Evolutionary conservation across 495 filamentous ascomycete genomes (phyloP).

Genomic region (Aspergillus affinis): DNA sequence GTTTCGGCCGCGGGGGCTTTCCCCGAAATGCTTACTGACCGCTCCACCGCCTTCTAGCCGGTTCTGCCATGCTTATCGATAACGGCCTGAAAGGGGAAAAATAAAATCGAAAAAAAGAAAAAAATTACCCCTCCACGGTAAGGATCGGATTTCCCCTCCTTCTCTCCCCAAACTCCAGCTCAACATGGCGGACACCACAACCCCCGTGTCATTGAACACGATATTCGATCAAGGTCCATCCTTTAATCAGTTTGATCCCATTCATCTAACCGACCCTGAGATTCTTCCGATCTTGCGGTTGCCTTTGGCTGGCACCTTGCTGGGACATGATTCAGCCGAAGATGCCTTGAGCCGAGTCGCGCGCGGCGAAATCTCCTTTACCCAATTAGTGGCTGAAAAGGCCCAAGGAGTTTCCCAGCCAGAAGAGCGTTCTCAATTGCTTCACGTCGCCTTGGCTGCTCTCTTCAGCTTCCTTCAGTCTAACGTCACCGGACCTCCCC

Average conservation of each 20-base stretch:
- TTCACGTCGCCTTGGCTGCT: constrained; percentile 66
- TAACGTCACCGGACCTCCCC: constrained; percentile 85
- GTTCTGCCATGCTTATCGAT: neutral
- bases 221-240: constrained; percentile 33
- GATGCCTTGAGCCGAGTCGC: constrained; percentile 27
- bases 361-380: constrained; percentile 36
- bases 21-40: neutral
- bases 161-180: neutral
- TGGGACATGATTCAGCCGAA: constrained; percentile 33
- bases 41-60: neutral
- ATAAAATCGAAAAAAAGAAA: neutral
- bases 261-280: constrained; percentile 37
- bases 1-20: too few relatives aligned
- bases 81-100: neutral
- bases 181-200: constrained; percentile 30
- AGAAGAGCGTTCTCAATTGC: constrained; percentile 42
- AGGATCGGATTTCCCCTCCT: neutral
- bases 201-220: constrained; percentile 34
- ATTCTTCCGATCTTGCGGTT: constrained; percentile 38
- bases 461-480: constrained; percentile 85
- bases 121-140: neutral
- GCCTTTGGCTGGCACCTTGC: constrained; percentile 37
- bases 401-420: constrained; percentile 28
- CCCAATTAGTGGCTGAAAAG: constrained; percentile 34
- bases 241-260: constrained; percentile 36